phyloP scores from a whole-genome alignment of 768 basidiomycete genomes.

The Mycena metata region DNA sequence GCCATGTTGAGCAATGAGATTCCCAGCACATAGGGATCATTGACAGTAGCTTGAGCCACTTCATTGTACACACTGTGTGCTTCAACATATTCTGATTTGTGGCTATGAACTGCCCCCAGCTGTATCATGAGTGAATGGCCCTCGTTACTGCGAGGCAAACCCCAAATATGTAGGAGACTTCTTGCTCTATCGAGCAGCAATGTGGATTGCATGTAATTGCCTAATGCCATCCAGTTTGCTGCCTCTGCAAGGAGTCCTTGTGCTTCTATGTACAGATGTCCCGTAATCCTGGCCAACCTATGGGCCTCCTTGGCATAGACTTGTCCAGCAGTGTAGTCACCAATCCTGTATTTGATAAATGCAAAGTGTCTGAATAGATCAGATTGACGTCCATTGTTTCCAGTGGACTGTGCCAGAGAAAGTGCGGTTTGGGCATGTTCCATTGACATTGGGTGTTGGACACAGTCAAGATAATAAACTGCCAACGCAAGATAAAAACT shows the following conservation, averaged over 20 bases:
- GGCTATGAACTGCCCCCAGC: neutral
- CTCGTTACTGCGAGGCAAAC: neutral
- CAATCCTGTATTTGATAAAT: neutral
- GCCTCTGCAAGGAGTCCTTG: neutral
- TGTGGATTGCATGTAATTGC: neutral
- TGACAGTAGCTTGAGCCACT: neutral
- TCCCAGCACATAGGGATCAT: neutral
- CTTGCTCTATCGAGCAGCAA: neutral
- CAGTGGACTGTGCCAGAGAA: neutral
- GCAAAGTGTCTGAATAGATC: neutral
- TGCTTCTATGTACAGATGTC: neutral
- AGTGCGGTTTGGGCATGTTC: too few relatives aligned
- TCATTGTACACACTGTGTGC: neutral
- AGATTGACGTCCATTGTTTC: neutral
- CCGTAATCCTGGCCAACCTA: neutral
- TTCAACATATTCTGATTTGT: conserved; percentile 2
- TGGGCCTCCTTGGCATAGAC: neutral
- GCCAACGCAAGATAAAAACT: too few relatives aligned
- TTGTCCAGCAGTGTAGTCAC: neutral
- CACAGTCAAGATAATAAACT: too few relatives aligned
- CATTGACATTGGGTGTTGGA: too few relatives aligned
- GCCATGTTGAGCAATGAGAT: neutral
- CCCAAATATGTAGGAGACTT: neutral
- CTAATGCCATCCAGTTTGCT: neutral
- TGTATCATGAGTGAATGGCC: neutral